Evolutionary conservation across 1,139 yeast genomes (phyloP), one percentile per base, ranked within the genome.

Genomic region (Debaryomyces sp.): DNA sequence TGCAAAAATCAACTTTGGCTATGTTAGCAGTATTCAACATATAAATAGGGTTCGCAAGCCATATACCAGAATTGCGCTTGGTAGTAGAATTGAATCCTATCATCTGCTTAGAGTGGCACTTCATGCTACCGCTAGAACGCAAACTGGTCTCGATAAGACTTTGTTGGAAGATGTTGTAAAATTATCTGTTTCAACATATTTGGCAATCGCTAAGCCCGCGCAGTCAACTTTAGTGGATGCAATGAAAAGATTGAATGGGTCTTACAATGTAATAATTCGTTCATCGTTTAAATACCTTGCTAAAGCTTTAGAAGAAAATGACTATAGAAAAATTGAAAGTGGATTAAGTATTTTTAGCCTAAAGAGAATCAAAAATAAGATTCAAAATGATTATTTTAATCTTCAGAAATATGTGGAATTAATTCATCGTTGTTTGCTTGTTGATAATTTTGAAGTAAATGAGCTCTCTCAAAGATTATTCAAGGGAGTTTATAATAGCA

Each of bases 31-130:
- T 10, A 62, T 70, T 29, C 80, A 78, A 48, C 70, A 69, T 17
- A 67, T 81, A 26, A 75, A 77, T 41, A 66, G 77, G 38, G 62
- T 85, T 17, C 73, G 83, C 17, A 86, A 87, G 53, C 94, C 96
- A 1, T 87, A 76, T 55, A 91, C 98, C 0, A 81, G 97, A 62
- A 78, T 89, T 5, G 81, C 90, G 1, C 64, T 91, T 39, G 96
- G 90, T 1, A 81, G 90, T 0, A 78, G 96, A 53, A 75, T 90
- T n/a, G 87, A 86, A 51, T 72, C 86, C 12, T 87, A 85, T 55
- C 97, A 94, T 57, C 82, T 83, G 62, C 84, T 87, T 52, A 78
- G 98, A 56, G 81, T 88, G 23, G 77, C 83, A 3, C 78, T 89
- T 47, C 94, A 87, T 59, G 82, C 92, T 1, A 87, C 96, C 0